phyloP scores from a whole-genome alignment of 2,329 filamentous ascomycete genomes.

The Rhynchosporium graminicola region DNA sequence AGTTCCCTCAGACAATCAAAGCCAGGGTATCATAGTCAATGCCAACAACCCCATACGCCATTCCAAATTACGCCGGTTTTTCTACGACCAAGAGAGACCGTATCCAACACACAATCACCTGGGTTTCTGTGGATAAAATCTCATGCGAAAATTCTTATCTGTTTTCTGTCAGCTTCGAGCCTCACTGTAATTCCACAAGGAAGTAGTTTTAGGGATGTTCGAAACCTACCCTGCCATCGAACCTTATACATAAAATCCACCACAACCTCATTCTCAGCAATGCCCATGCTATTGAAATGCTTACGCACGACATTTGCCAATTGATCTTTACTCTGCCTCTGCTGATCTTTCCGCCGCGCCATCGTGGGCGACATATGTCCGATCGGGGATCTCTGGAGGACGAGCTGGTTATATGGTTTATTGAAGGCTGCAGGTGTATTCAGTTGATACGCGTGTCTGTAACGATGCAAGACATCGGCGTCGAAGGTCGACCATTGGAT shows the following conservation, averaged over 20 bases:
- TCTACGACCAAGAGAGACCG: background rate
- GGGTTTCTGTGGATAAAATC: conserved; percentile 41
- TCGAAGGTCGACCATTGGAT: conserved; percentile 70
- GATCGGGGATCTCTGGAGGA: conserved; percentile 64
- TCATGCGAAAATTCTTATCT: conserved; percentile 45
- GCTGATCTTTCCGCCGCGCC: conserved; percentile 62
- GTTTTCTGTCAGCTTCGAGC: conserved; percentile 17
- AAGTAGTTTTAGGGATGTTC: background rate
- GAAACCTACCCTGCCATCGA: conserved; percentile 39
- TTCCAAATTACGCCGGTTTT: conserved; percentile 8
- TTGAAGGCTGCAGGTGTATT: conserved; percentile 70
- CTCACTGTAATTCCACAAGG: background rate
- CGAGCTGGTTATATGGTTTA: conserved; percentile 61
- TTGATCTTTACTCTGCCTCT: conserved; percentile 70
- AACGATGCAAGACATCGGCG: conserved; percentile 67
- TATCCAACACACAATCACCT: conserved; percentile 21
- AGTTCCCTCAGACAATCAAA: background rate
- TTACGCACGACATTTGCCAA: conserved; percentile 73
- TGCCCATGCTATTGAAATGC: conserved; percentile 78
- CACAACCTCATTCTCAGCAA: conserved; percentile 81
- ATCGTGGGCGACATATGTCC: conserved; percentile 76
- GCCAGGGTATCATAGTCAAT: conserved; percentile 9
- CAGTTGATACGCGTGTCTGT: conserved; percentile 73
- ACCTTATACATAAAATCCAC: conserved; percentile 53
- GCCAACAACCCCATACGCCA: background rate